Evolutionary conservation across 257 asterid genomes (phyloP).

Genomic region (Ballota nigra): DNA sequence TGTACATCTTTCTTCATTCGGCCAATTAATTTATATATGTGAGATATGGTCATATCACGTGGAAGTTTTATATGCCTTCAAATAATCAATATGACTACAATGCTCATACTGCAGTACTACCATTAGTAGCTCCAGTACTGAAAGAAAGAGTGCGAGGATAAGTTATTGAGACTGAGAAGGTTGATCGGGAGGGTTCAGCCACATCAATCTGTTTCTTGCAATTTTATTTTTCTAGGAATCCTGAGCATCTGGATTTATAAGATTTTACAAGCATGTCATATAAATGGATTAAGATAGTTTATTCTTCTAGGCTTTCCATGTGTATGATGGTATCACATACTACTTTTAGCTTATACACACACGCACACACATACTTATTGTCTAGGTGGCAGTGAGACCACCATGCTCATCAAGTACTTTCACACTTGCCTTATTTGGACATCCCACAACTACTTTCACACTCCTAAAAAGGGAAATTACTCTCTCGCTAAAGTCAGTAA

Average conservation of each 20-base stretch:
- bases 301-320: background rate
- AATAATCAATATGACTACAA: background rate
- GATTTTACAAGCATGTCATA: background rate
- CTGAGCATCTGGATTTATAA: background rate
- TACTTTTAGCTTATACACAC: background rate
- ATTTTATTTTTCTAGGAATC: background rate
- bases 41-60: background rate
- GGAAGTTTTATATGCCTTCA: background rate
- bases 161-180: background rate
- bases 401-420: background rate
- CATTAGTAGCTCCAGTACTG: background rate
- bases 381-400: background rate
- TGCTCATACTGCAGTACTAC: background rate
- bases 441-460: too few relatives aligned
- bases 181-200: background rate
- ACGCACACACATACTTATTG: background rate
- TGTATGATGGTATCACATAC: background rate
- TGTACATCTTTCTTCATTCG: background rate
- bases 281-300: background rate
- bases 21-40: background rate
- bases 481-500: too few relatives aligned
- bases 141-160: background rate
- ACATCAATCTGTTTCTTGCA: conserved; percentile 11
- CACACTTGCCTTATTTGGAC: too few relatives aligned
- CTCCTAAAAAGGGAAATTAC: too few relatives aligned